Base-by-base conservation (phyloP, 495 filamentous ascomycete species). In the Aspergillus homomorphus region DNA sequence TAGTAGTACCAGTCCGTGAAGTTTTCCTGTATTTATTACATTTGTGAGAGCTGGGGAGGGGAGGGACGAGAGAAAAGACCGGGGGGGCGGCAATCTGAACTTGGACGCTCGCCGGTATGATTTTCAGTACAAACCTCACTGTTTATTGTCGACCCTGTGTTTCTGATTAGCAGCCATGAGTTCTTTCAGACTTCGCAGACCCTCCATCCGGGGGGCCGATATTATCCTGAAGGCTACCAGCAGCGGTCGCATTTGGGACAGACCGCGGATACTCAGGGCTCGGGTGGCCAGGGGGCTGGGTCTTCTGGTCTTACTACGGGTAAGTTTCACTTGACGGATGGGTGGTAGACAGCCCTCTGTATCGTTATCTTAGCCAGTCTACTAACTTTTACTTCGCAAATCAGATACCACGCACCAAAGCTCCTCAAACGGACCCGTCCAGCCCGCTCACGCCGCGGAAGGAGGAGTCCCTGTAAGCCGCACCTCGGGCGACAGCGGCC, bases 151-250 rank as follows among this genome's bases (percentile, higher is more conserved):
- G n/a, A n/a, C n/a, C n/a, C n/a, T n/a, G n/a, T n/a, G n/a, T n/a
- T 65, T 67, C 56, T 70, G 68, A 72, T 80, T 69, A 5, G 33
- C 33, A 12, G 26, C 33, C 33, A 77, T 67, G 10, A 56, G 51
- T 49, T 45, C n/a, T n/a, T 60, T 22, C 60, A 79, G 78, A 71
- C 71, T 53, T 51, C 65, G 51, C 79, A 82, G 63, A 72, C 80
- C 55, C 69, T 82, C 56, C 80, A 82, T 61, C 80, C 80, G 16
- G 80, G 80, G 42, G 80, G 80, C 22, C 66, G 59, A 57, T 69
- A 76, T 60, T 82, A 82, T 53, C 79, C 80, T 12, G 69, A 66
- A 52, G 57, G 65, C 22, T n/a, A n/a, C n/a, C 67, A 66, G 59
- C 57, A 54, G 19, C 62, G 51, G 16, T 44, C 56, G 23, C 26